Evolutionary conservation across 768 basidiomycete genomes (phyloP), one percentile per base, ranked within the genome.

Genomic region (Amanita exitialis): DNA sequence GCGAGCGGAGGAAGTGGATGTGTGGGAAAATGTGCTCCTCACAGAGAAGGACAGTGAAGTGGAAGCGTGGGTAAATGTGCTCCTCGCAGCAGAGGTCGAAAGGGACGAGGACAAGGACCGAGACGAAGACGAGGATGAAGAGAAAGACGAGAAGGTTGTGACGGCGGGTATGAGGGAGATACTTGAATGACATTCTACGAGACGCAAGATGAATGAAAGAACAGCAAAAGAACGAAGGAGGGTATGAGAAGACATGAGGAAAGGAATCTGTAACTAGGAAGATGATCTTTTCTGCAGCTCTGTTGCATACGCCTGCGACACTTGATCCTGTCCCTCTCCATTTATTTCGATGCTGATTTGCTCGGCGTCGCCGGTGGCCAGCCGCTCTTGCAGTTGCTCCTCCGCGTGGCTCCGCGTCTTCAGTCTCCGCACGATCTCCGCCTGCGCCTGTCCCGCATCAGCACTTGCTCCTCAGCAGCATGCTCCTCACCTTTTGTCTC

Each of bases 341-440:
- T 55, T 59, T 10, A 77, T 58, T 48, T 71, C 64, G 28, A 76
- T 57, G 28, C 69, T 71, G 25, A 80, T 62, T 46, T 78, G 76
- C 49, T 63, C 62, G n/a, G 82, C 62, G 20, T 59, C 64, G 6
- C 72, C 71, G 23, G 53, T 55, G 18, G 70, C 67, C 13, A 84
- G 61, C 56, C 66, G 64, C 15, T 51, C 59, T 2, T 41, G 53
- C 39, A 81, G 66, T 10, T 71, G 67, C 13, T 53, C 54, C 35
- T 65, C 64, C 53, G 58, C 56, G 12, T 59, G 62, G 39, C 67
- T 71, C 12, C 68, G 68, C 41, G 64, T 62, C 54, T 59, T 49
- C 18, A 75, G 58, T 39, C 70, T 68, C 57, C 58, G 59, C 8
- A 61, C 42, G 12, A 75, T 54, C 39, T 66, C 66, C 25, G 61